Base-by-base conservation (phyloP, 2,329 filamentous ascomycete genomes). In the Corniculantispora saksenae region DNA sequence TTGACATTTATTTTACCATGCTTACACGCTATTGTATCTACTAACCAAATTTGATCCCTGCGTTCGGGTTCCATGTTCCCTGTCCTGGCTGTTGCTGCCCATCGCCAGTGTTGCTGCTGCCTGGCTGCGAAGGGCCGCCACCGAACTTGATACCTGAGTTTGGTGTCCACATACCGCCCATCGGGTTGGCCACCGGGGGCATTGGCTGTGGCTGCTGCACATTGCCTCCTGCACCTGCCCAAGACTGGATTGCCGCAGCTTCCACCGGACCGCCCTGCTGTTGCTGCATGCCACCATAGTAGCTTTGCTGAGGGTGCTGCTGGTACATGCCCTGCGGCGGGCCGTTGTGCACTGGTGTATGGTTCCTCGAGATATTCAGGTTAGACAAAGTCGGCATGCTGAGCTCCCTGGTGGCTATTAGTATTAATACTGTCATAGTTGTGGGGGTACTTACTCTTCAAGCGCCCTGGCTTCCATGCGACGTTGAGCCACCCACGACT, bases 111-210 rank as follows among this genome's bases (percentile, higher is more conserved):
- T 35, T 71, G 72, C 47, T 71, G 67, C 61, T 69, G 29, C 51
- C 45, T 32, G 71, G 47, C 47, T 74, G 67, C 23, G 69, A 66
- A 65, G 69, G 17, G 50, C 66, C 59, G 15, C 71, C 62, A 62
- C 67, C 19, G 79, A 97, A 97, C 65, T 88, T 89, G 71, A 97
- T 95, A 0, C 90, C 91, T 82, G 92, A 89, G 2, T 90, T 89
- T 0, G 93, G 92, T 63, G 87, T 89, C 93, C 93, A 97, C 75
- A 75, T 73, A 9, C 69, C 68, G 12, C 71, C 67, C 69, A 72
- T 72, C 1, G 71, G 69, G 12, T 72, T 70, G 0, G 79, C 73
- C 67, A 77, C 73, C 1, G 79, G 77, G 2, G 83, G 80, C 63
- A 82, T 79, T 0, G 85, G 84, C 51, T 75, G 76, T 0, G 72